Percentiles rank a stretch among this genome's conserved stretches.
Evolutionary conservation across 176 grass and related monocot genomes (phyloP).

Genomic region (Miscanthus lutarioriparius): DNA sequence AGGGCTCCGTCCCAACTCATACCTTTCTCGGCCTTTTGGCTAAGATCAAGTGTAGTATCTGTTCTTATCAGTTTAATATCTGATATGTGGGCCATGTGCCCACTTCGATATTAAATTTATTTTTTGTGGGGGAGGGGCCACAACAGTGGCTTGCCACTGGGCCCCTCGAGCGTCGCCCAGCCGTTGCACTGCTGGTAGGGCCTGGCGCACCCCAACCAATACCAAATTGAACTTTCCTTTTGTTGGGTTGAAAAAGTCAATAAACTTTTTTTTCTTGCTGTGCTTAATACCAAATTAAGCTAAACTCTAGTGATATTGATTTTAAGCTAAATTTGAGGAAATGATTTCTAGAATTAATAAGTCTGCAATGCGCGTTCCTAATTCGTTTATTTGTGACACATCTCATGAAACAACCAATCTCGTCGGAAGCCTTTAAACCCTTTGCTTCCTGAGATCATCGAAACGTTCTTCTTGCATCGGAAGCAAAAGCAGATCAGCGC

Average conservation of each 20-base stretch:
- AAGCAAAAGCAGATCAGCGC: neutral
- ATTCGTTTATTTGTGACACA: too few species aligned
- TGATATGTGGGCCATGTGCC: conserved; percentile 43
- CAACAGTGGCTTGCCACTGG: conserved; percentile 28
- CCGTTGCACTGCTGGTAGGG: conserved; percentile 27
- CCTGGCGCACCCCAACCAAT: conserved; percentile 33
- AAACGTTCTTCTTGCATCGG: conserved; percentile 16
- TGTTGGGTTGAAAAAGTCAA: too few species aligned
- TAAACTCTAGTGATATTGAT: too few species aligned
- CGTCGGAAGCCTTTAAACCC: too few species aligned
- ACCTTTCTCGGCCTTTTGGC: conserved; percentile 80
- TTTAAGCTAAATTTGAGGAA: too few species aligned
- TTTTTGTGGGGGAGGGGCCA: conserved; percentile 39
- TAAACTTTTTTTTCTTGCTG: too few species aligned
- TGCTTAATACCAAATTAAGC: too few species aligned
- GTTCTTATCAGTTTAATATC: conserved; percentile 86
- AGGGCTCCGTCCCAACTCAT: neutral
- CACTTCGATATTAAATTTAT: conserved; percentile 65
- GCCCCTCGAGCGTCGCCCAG: neutral
- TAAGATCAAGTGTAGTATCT: conserved; percentile 88
- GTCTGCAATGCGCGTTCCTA: too few species aligned
- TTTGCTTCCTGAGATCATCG: neutral
- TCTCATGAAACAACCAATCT: too few species aligned
- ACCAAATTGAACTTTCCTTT: too few species aligned
- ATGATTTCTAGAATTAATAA: too few species aligned